Evolutionary conservation across 2,329 filamentous ascomycete species (phyloP), one percentile per base, ranked within the genome.

Genomic region (Torrubiellomyces zombiae): DNA sequence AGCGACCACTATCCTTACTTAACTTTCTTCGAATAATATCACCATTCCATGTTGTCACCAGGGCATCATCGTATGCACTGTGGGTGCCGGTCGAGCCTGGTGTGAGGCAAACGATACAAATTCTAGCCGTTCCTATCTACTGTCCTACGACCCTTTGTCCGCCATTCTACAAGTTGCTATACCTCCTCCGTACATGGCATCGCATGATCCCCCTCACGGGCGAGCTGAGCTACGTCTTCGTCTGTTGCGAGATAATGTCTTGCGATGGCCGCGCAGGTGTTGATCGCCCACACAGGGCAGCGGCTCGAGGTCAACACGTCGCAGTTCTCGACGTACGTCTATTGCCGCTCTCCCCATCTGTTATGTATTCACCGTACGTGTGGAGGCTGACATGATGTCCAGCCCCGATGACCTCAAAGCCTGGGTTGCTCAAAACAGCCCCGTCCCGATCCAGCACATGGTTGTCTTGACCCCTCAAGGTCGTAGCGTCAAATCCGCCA

Each of bases 271-370:
- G 70, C 86, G 50, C 73, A 81, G 58, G 75, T 93, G 55, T 80
- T 82, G 61, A 75, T 93, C 48, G 83, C 82, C 65, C 85, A 92
- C 58, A 83, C 79, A 54, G 86, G 86, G 61, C 75, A 82, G 63
- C 75, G 76, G 56, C 66, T 93, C 47, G 65, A 74, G 50, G 67
- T 79, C 50, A 80, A 92, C 56, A 69, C 75, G 38, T 64, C 73
- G 35, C 68, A 72, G 46, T 78, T 86, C 53, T 63, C 67, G 39
- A 77, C 75, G 76, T 82, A 60, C 40, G 71, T 30, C 9, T 18
- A 17, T 10, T 14, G 16, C 11, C 23, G 12, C 14, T 25, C 19
- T 32, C 32, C 32, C n/a, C 8, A 5, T 7, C 10, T 13, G 4
- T 12, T 7, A 7, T 7, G 19, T 25, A 11, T 22, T n/a, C n/a